Conservation (phyloP, 139 green algal species). For the Haematococcus sp. region DNA sequence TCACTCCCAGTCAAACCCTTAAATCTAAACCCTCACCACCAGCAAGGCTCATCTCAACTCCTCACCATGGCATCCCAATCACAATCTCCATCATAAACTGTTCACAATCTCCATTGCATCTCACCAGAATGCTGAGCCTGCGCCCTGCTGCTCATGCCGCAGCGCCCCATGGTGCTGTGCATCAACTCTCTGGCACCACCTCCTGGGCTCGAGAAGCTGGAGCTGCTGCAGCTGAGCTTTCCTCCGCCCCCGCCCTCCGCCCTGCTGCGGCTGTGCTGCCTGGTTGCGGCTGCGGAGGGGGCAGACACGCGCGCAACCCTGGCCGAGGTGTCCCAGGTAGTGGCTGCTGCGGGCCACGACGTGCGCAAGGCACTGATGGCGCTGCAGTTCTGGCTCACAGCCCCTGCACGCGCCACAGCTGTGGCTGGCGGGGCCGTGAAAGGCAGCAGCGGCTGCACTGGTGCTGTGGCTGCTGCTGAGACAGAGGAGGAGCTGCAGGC, state of each 20-base stretch:
- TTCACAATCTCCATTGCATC: too few relatives aligned
- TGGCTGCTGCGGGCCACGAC: conserved; percentile 8
- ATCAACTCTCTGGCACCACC: conserved; percentile 15
- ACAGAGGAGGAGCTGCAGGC: not conserved
- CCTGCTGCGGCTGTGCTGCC: conserved; percentile 26
- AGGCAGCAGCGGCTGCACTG: conserved; percentile 2
- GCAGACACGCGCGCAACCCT: not conserved
- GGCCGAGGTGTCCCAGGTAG: not conserved
- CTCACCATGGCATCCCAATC: too few relatives aligned
- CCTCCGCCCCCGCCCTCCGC: not conserved
- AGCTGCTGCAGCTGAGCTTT: conserved; percentile 8
- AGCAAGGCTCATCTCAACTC: too few relatives aligned
- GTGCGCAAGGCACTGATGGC: conserved; percentile 1
- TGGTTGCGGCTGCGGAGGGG: conserved; percentile 16
- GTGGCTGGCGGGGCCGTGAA: not conserved
- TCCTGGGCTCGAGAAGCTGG: conserved; percentile 4
- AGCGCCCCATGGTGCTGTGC: conserved; percentile 43
- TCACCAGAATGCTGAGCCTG: too few relatives aligned
- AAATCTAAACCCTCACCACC: not conserved
- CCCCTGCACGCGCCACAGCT: not conserved
- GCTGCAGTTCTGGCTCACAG: conserved; percentile 22
- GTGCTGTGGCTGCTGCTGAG: not conserved
- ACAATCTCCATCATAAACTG: too few relatives aligned
- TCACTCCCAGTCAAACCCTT: too few relatives aligned
- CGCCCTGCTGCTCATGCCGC: not conserved